Evolutionary conservation across 495 filamentous ascomycete genomes (phyloP).

Genomic region (Talaromyces wortmannii): DNA sequence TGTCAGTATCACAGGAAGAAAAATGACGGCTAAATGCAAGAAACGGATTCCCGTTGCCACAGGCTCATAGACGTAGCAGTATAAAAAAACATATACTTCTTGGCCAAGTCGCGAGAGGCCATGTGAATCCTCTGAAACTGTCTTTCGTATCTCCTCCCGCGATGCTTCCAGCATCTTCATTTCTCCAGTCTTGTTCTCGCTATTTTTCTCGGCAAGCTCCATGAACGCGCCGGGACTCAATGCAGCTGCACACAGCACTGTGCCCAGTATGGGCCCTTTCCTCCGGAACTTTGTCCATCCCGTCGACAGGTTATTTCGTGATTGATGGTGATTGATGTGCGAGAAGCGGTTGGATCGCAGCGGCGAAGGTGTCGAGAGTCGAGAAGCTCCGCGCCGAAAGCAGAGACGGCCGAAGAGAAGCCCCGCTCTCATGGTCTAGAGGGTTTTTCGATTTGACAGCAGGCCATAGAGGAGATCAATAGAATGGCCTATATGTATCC

Average conservation of each 20-base stretch:
- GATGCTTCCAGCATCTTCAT: constrained; percentile 80
- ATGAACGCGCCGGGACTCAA: constrained; percentile 67
- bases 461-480: background rate
- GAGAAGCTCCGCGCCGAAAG: constrained; percentile 29
- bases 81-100: constrained; percentile 53
- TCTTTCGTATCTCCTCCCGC: constrained; percentile 63
- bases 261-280: constrained; percentile 20
- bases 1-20: constrained; percentile 78
- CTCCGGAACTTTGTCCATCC: constrained; percentile 16
- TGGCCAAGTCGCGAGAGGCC: constrained; percentile 47
- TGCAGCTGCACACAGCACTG: constrained; percentile 40
- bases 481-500: background rate
- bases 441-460: background rate
- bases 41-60: constrained; percentile 83
- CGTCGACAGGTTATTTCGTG: background rate
- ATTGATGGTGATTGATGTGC: background rate
- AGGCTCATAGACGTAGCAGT: constrained; percentile 75
- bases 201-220: constrained; percentile 58
- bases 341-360: constrained; percentile 19
- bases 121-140: constrained; percentile 50
- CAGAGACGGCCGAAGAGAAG: constrained; percentile 48
- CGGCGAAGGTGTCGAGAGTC: constrained; percentile 5
- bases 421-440: constrained; percentile 47
- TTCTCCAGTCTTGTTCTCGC: constrained; percentile 64
- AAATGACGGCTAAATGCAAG: constrained; percentile 77